Evolutionary conservation across 2,329 filamentous ascomycete genomes (phyloP).

Genomic region (Claviceps spartinae): DNA sequence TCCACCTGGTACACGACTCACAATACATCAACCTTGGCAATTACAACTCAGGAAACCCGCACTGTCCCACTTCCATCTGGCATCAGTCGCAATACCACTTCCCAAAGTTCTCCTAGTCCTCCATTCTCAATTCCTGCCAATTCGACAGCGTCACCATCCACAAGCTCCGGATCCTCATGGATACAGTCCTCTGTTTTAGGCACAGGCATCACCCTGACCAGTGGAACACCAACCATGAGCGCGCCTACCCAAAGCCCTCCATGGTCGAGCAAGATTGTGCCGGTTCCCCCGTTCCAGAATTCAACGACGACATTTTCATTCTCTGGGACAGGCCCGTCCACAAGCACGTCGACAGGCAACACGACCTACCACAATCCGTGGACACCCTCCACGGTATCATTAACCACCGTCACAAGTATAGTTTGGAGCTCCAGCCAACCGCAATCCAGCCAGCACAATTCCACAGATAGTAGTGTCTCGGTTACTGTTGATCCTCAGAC

Average conservation of each 20-base stretch:
- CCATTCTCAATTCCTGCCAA: neutral
- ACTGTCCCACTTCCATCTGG: neutral
- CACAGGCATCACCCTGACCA: neutral
- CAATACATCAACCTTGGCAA: neutral
- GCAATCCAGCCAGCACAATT: neutral
- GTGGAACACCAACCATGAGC: neutral
- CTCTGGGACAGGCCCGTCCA: neutral
- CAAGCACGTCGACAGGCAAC: neutral
- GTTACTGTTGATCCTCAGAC: neutral
- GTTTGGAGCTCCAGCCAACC: neutral
- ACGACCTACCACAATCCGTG: slow-evolving; percentile 1
- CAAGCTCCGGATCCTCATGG: neutral
- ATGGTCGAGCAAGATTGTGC: neutral
- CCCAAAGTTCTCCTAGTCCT: neutral
- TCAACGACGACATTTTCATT: slow-evolving; percentile 12
- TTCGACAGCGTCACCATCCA: neutral
- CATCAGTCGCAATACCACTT: neutral
- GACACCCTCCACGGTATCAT: neutral
- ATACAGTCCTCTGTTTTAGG: slow-evolving; percentile 2
- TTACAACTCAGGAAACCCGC: neutral
- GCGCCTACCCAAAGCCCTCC: neutral
- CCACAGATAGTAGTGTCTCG: neutral
- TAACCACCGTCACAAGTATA: neutral
- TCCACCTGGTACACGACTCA: neutral
- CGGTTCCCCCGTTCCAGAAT: slow-evolving; percentile 3